phyloP scores from a whole-genome alignment of 306 rosid species.

The Comarum palustre region DNA sequence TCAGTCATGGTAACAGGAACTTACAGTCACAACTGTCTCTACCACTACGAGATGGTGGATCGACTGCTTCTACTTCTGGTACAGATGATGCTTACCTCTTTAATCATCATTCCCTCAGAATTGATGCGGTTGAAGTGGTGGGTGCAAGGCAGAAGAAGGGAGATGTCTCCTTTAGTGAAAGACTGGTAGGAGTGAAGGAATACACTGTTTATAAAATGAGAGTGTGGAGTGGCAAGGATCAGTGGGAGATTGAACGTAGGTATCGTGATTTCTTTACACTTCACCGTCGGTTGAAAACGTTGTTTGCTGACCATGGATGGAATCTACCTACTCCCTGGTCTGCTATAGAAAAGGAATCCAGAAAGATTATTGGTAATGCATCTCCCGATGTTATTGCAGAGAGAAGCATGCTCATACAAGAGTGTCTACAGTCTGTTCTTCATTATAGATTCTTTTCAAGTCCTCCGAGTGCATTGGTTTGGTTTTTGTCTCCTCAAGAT shows the following conservation, averaged over 20 bases:
- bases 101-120: slow-evolving; percentile 47
- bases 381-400: slow-evolving; percentile 84
- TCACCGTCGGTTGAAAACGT: slow-evolving; percentile 61
- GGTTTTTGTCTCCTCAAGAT: slow-evolving; percentile 86
- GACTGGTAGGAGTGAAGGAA: slow-evolving; percentile 97
- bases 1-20: slow-evolving; percentile 46
- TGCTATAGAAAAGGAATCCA: slow-evolving; percentile 74
- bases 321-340: slow-evolving; percentile 82
- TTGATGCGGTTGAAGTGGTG: slow-evolving; percentile 85
- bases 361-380: slow-evolving; percentile 80
- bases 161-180: slow-evolving; percentile 88
- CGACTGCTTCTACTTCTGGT: slow-evolving; percentile 87
- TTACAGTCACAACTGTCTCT: slow-evolving; percentile 47
- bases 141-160: slow-evolving; percentile 98
- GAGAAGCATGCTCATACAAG: slow-evolving; percentile 92
- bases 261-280: slow-evolving; percentile 87
- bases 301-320: slow-evolving; percentile 66
- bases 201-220: slow-evolving; percentile 78
- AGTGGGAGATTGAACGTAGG: slow-evolving; percentile 92
- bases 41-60: slow-evolving; percentile 82
- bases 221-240: slow-evolving; percentile 75
- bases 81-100: slow-evolving; percentile 43
- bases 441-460: slow-evolving; percentile 53
- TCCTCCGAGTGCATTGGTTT: slow-evolving; percentile 58
- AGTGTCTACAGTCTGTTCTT: slow-evolving; percentile 71